A percentile compares a stretch with the other conserved stretches of the same genome.
These are phyloP conservation scores for Phytomonas sp. DNA, from an alignment of 208 protist species.

Conservation along the genomic window DNA sequence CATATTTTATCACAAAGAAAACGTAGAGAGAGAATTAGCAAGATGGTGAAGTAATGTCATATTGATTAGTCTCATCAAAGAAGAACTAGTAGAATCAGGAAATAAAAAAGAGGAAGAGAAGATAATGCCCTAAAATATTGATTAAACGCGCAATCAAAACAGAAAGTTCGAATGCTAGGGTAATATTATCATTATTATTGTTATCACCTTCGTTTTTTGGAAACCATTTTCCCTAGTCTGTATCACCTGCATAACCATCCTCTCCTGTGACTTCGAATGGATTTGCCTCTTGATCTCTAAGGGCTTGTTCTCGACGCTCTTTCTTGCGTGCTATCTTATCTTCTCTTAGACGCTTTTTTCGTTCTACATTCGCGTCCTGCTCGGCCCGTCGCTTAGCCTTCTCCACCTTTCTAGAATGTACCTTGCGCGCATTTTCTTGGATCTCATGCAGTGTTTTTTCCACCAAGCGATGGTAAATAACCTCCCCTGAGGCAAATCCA, in stretches of 20 bases:
- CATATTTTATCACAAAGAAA: neutral
- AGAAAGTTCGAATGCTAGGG: neutral
- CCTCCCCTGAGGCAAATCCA: slow-evolving; percentile 80
- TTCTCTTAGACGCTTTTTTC: slow-evolving; percentile 40
- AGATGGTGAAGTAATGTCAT: neutral
- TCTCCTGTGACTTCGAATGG: slow-evolving; percentile 69
- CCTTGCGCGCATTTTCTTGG: slow-evolving; percentile 55
- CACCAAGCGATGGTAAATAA: slow-evolving; percentile 69
- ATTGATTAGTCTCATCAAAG: neutral
- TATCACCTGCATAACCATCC: slow-evolving; percentile 51
- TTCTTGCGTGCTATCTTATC: slow-evolving; percentile 61
- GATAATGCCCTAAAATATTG: neutral
- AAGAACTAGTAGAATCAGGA: neutral
- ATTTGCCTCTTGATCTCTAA: slow-evolving; percentile 50
- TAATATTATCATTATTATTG: slow-evolving; percentile 12
- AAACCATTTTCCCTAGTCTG: slow-evolving; percentile 16
- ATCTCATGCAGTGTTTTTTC: slow-evolving; percentile 63
- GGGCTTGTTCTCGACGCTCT: slow-evolving; percentile 45
- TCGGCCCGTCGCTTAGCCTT: slow-evolving; percentile 64
- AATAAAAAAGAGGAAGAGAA: neutral
- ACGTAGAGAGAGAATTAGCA: neutral
- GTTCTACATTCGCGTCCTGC: slow-evolving; percentile 78
- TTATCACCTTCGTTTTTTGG: slow-evolving; percentile 11
- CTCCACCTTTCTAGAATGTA: slow-evolving; percentile 52
- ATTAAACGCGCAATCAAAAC: neutral